phyloP scores from a whole-genome alignment of 1,284 basidiomycete genomes.

The Irpex sp. region DNA sequence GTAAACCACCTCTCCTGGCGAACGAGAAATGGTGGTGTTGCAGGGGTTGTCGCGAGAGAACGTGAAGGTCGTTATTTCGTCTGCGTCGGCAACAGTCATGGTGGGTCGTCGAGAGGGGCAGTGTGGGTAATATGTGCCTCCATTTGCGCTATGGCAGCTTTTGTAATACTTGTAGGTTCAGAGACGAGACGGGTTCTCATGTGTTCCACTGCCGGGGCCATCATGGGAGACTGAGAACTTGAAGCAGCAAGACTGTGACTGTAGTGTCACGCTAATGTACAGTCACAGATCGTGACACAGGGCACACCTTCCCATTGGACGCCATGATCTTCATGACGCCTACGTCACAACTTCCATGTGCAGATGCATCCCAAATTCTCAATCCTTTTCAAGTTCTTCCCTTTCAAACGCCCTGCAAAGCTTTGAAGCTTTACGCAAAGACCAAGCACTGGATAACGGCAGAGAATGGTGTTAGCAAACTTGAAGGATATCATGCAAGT shows the following conservation, averaged over 20 bases:
- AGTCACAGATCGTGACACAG: background rate
- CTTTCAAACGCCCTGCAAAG: too few species aligned
- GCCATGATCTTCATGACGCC: too few species aligned
- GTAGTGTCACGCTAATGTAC: background rate
- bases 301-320: background rate
- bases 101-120: background rate
- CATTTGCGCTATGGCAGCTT: background rate
- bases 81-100: background rate
- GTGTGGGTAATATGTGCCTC: background rate
- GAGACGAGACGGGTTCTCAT: background rate
- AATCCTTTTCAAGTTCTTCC: too few species aligned
- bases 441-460: too few species aligned
- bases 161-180: background rate
- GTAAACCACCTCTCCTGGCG: slow-evolving; percentile 34
- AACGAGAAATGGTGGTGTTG: slow-evolving; percentile 36
- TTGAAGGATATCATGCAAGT: too few species aligned
- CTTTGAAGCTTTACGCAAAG: too few species aligned
- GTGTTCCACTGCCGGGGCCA: background rate
- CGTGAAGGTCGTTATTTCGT: slow-evolving; percentile 21
- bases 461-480: too few species aligned
- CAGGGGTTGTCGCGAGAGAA: slow-evolving; percentile 41
- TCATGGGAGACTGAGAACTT: too few species aligned
- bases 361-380: too few species aligned
- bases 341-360: too few species aligned
- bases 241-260: background rate